Conservation (phyloP, 2,329 filamentous ascomycete genomes). For the Parascedosporium putredinis region DNA sequence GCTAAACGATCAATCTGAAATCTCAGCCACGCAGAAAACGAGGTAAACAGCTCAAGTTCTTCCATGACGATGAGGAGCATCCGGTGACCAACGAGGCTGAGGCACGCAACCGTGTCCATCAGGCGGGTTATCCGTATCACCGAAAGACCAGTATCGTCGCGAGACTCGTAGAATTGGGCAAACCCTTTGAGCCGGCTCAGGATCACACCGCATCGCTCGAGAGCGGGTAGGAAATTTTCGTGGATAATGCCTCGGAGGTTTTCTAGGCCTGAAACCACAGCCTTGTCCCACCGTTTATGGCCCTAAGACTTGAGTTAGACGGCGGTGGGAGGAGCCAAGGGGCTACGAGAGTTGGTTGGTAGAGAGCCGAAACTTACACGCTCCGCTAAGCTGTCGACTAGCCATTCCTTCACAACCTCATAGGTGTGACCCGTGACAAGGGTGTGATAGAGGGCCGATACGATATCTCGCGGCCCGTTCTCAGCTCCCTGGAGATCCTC, state of each 20-base stretch:
- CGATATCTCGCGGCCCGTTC: conserved; percentile 50
- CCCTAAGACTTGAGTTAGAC: conserved; percentile 41
- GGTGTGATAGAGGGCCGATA: conserved; percentile 70
- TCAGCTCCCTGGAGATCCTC: conserved; percentile 57
- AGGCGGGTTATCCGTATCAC: conserved; percentile 52
- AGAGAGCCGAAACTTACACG: conserved; percentile 58
- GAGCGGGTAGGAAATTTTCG: conserved; percentile 77
- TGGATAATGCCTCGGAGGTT: conserved; percentile 69
- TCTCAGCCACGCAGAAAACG: conserved; percentile 76
- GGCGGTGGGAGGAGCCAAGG: background rate
- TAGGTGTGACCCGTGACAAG: conserved; percentile 75
- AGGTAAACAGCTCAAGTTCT: conserved; percentile 66
- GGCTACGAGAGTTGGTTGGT: too few species aligned
- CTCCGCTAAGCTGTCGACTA: conserved; percentile 73
- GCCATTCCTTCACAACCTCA: conserved; percentile 70
- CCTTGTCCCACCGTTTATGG: conserved; percentile 91
- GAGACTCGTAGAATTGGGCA: conserved; percentile 64
- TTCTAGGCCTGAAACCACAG: conserved; percentile 66
- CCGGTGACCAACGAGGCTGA: conserved; percentile 67
- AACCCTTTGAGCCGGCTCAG: conserved; percentile 75
- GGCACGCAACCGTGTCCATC: conserved; percentile 60
- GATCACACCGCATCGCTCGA: conserved; percentile 74
- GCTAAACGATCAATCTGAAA: conserved; percentile 72
- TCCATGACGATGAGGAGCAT: conserved; percentile 61
- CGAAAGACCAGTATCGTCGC: conserved; percentile 56